These are phyloP conservation scores for Thielaviopsis ethacetica DNA, from an alignment of 2,329 filamentous ascomycete genomes.

Conservation along the genomic window DNA sequence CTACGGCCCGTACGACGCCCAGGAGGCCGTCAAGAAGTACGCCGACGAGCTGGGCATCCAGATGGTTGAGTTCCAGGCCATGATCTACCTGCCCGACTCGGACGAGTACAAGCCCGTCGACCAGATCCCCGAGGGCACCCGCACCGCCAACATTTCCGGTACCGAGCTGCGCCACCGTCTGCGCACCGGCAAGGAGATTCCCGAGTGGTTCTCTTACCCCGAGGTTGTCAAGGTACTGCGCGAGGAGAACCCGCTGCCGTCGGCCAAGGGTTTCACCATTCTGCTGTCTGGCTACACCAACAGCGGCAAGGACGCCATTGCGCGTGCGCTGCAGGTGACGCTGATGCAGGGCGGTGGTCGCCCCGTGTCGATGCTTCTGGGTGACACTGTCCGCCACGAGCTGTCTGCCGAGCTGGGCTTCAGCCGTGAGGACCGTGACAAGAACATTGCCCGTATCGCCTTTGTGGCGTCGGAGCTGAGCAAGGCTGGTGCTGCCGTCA, in stretches of 20 bases:
- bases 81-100: constrained; percentile 94
- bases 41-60: constrained; percentile 92
- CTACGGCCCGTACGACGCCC: constrained; percentile 95
- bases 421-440: constrained; percentile 78
- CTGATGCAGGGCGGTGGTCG: constrained; percentile 96
- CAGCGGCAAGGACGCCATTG: constrained; percentile 92
- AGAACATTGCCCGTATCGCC: constrained; percentile 88
- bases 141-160: constrained; percentile 75
- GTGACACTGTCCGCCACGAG: constrained; percentile 87
- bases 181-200: constrained; percentile 82
- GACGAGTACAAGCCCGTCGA: constrained; percentile 94
- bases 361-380: constrained; percentile 82
- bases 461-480: constrained; percentile 95
- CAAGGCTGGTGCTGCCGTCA: constrained; percentile 81
- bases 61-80: constrained; percentile 98
- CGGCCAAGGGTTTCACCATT: constrained; percentile 89
- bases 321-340: constrained; percentile 86
- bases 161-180: constrained; percentile 87
- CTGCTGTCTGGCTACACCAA: constrained; percentile 97
- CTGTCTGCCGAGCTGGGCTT: constrained; percentile 92
- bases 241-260: constrained; percentile 86
- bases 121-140: constrained; percentile 66
- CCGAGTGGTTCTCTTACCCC: constrained; percentile 99
- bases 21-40: constrained; percentile 93
- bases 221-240: constrained; percentile 94